A percentile compares a stretch with the other conserved stretches of the same genome.
These are phyloP conservation scores for Colletotrichum kahawae DNA, from an alignment of 2,329 filamentous ascomycete species.

Conservation along the genomic window DNA sequence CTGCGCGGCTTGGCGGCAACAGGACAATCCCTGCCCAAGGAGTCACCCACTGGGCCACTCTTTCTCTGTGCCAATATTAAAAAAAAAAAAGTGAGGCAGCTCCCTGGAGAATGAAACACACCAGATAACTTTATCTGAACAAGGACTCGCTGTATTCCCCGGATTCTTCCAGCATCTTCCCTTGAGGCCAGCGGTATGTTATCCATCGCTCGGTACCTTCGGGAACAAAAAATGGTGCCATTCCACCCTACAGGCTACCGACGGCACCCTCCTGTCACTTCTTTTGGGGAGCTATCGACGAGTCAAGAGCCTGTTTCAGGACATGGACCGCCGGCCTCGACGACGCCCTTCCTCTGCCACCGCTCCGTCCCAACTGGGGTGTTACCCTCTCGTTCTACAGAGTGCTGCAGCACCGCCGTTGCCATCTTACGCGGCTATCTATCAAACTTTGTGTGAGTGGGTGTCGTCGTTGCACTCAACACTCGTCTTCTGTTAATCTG, in stretches of 20 bases:
- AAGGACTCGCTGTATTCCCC: constrained; percentile 11
- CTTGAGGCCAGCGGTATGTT: neutral
- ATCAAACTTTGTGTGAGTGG: neutral
- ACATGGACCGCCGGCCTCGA: neutral
- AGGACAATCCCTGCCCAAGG: neutral
- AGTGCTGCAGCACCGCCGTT: neutral
- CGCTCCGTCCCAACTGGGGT: neutral
- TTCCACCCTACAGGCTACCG: neutral
- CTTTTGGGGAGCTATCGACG: neutral
- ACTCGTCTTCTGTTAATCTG: neutral
- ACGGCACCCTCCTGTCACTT: neutral
- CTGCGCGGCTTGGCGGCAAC: neutral
- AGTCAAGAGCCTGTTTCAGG: constrained; percentile 19
- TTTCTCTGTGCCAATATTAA: neutral
- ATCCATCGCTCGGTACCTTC: constrained; percentile 1
- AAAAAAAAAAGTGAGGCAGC: constrained; percentile 3
- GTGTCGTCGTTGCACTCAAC: neutral
- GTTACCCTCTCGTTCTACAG: neutral
- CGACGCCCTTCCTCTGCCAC: neutral
- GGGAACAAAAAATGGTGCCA: constrained; percentile 12
- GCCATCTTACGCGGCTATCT: neutral
- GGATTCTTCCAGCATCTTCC: constrained; percentile 9
- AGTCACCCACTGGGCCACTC: neutral
- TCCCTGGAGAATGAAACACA: constrained; percentile 9
- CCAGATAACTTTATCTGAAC: constrained; percentile 18